Percentiles rank a stretch among this genome's conserved stretches.
Conservation (phyloP, 352 stramenopile genomes). For the Pythium myriotylum region DNA sequence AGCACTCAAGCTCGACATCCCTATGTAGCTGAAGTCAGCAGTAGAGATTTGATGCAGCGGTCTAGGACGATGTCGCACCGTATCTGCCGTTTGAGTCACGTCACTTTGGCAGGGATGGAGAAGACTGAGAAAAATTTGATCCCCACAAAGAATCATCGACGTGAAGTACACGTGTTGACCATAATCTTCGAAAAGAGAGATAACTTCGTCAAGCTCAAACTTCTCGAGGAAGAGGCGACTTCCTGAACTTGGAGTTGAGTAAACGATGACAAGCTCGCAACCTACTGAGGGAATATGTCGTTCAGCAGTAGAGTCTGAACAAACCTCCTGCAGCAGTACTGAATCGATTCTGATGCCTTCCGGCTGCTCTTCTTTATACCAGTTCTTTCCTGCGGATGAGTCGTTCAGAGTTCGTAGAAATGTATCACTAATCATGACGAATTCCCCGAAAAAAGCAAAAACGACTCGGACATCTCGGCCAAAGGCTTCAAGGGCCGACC, state of each 20-base stretch:
- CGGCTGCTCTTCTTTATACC: not conserved
- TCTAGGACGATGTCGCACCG: constrained; percentile 21
- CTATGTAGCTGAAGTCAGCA: constrained; percentile 9
- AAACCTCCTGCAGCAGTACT: constrained; percentile 12
- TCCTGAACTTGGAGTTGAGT: constrained; percentile 8
- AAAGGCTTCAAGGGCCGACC: not conserved
- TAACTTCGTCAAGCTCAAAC: constrained; percentile 17
- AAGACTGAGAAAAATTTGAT: constrained; percentile 51
- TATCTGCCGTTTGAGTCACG: constrained; percentile 14
- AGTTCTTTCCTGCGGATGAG: constrained; percentile 2
- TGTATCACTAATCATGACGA: constrained; percentile 27
- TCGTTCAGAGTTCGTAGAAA: constrained; percentile 20
- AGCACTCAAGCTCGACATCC: constrained; percentile 17
- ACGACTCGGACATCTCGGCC: constrained; percentile 4
- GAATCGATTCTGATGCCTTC: constrained; percentile 12
- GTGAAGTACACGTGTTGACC: constrained; percentile 38
- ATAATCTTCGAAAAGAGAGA: constrained; percentile 44
- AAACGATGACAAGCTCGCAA: constrained; percentile 25
- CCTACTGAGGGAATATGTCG: not conserved
- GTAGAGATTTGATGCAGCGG: constrained; percentile 34
- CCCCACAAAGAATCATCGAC: constrained; percentile 48
- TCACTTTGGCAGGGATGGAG: constrained; percentile 30
- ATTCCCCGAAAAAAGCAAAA: constrained; percentile 64
- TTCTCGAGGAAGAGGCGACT: constrained; percentile 28
- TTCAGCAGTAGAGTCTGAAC: not conserved